Evolutionary conservation across 2,329 filamentous ascomycete species (phyloP).

Genomic region (Trichoderma sp.): DNA sequence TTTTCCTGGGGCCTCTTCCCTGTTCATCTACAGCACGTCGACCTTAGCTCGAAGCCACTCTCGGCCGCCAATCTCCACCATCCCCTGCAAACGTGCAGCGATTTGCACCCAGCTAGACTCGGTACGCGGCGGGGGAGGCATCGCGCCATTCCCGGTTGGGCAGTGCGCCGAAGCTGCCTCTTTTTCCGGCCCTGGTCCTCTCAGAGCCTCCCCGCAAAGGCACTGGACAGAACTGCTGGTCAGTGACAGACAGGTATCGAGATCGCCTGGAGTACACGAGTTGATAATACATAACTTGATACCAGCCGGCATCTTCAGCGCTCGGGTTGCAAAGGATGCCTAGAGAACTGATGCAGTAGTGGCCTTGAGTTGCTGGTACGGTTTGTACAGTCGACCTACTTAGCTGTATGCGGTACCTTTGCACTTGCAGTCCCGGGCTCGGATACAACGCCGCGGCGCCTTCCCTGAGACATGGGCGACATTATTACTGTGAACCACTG

Average conservation of each 20-base stretch:
- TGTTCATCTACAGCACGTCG: constrained; percentile 7
- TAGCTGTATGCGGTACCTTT: constrained; percentile 1
- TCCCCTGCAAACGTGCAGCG: constrained; percentile 24
- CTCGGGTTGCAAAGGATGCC: background rate
- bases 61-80: constrained; percentile 19
- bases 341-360: constrained; percentile 1
- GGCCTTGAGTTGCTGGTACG: background rate
- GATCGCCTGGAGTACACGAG: no score
- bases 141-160: constrained; percentile 5
- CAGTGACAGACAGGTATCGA: no score
- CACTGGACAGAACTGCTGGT: no score
- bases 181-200: constrained; percentile 7
- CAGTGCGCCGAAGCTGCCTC: constrained; percentile 19
- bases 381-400: background rate
- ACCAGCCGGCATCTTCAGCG: no score
- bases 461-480: no score
- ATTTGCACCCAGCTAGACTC: constrained; percentile 25
- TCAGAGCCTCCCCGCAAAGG: constrained; percentile 21
- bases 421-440: constrained; percentile 8
- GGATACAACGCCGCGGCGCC: constrained; percentile 2
- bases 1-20: constrained; percentile 12
- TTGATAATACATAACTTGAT: no score
- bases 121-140: constrained; percentile 20
- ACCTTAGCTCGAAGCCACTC: constrained; percentile 10
- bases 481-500: background rate